Conservation (phyloP, 2,329 filamentous ascomycete genomes). For the Fonsecaea pugnacius region DNA sequence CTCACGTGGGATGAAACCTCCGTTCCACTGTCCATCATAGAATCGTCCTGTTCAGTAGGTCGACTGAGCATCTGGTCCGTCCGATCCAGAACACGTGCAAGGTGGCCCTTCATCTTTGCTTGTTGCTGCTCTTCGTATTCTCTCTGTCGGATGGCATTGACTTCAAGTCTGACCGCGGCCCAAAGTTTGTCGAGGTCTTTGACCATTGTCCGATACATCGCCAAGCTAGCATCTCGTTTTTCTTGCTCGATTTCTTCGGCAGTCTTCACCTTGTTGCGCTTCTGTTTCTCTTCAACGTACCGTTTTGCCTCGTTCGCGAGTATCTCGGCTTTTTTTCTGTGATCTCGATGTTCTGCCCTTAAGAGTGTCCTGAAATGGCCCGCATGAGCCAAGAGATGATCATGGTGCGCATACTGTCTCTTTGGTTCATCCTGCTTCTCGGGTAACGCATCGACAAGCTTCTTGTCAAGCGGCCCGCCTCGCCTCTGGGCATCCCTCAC, state of each 20-base stretch:
- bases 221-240: constrained; percentile 67
- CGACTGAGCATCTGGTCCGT: constrained; percentile 62
- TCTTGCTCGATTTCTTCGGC: constrained; percentile 80
- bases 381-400: constrained; percentile 81
- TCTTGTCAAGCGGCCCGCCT: constrained; percentile 70
- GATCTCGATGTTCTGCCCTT: constrained; percentile 75
- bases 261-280: constrained; percentile 42
- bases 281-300: constrained; percentile 70
- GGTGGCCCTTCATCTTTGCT: constrained; percentile 52
- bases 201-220: constrained; percentile 73
- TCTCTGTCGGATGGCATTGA: constrained; percentile 60
- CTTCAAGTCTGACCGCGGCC: constrained; percentile 61
- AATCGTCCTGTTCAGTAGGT: constrained; percentile 31
- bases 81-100: constrained; percentile 58
- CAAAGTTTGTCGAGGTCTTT: constrained; percentile 67
- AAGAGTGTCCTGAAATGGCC: constrained; percentile 80
- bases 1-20: constrained; percentile 40
- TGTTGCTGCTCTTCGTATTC: constrained; percentile 67
- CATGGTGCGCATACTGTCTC: constrained; percentile 81
- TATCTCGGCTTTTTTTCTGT: constrained; percentile 33
- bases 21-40: constrained; percentile 37
- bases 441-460: constrained; percentile 56
- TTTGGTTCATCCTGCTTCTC: constrained; percentile 75
- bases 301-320: constrained; percentile 36
- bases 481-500: constrained; percentile 74